A percentile compares a stretch with the other conserved stretches of the same genome.
phyloP scores from a whole-genome alignment of 1,139 yeast genomes.

The Yueomyces sp. region DNA sequence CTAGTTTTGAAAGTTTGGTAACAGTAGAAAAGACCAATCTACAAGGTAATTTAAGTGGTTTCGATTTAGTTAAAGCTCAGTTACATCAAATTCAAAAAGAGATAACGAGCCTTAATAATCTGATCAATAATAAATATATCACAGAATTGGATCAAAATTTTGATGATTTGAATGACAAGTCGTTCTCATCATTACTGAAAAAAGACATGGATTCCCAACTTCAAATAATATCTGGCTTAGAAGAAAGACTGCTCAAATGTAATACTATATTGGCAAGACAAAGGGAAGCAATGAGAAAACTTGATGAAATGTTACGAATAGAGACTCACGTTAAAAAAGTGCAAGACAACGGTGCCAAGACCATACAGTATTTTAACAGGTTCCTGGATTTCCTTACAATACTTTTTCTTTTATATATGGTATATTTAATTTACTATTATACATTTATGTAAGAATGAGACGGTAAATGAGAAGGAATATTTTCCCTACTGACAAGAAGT shows the following conservation, averaged over 20 bases:
- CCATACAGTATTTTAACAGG: not conserved
- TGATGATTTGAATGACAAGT: conserved; percentile 4
- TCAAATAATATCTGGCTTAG: conserved; percentile 6
- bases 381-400: not conserved
- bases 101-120: conserved; percentile 2
- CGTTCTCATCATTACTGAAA: conserved; percentile 8
- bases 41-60: conserved; percentile 6
- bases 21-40: conserved; percentile 9
- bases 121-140: conserved; percentile 5
- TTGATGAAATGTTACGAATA: conserved; percentile 9
- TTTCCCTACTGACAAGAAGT: no score
- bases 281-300: conserved; percentile 57
- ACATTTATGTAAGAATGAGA: no score
- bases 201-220: conserved; percentile 5
- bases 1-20: conserved; percentile 6
- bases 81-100: conserved; percentile 4
- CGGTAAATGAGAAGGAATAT: no score
- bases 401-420: not conserved
- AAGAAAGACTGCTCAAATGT: conserved; percentile 8
- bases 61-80: conserved; percentile 8
- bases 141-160: conserved; percentile 6
- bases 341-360: not conserved
- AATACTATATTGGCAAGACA: conserved; percentile 38
- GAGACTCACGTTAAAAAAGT: not conserved
- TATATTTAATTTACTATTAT: no score